Conservation (phyloP, 2,329 filamentous ascomycete species). For the Claviceps humidiphila region DNA sequence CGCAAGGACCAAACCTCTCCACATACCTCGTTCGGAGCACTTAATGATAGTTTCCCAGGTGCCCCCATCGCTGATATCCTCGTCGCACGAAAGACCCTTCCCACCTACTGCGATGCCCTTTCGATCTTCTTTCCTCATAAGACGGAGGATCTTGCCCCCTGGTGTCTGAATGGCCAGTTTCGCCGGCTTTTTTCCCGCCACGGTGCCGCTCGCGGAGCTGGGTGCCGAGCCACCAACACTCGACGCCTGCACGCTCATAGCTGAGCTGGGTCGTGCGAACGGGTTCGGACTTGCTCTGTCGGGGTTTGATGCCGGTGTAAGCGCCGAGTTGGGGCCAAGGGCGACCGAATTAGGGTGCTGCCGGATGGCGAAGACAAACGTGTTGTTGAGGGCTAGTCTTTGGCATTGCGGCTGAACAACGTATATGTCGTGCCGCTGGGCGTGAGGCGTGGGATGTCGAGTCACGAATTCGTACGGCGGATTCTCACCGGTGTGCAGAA, state of each 20-base stretch:
- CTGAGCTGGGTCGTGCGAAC: slow-evolving; percentile 45
- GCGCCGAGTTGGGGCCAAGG: slow-evolving; percentile 18
- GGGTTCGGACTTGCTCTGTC: slow-evolving; percentile 44
- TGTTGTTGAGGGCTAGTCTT: slow-evolving; percentile 83
- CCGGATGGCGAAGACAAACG: slow-evolving; percentile 90
- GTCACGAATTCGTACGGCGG: slow-evolving; percentile 88
- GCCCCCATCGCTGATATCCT: slow-evolving; percentile 54
- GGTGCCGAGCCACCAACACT: slow-evolving; percentile 44
- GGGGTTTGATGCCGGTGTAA: slow-evolving; percentile 34
- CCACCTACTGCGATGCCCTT: slow-evolving; percentile 36
- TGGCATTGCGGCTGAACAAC: slow-evolving; percentile 91
- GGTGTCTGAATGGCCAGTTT: slow-evolving; percentile 93
- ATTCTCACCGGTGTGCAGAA: slow-evolving; percentile 83
- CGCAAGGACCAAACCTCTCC: slow-evolving; percentile 70
- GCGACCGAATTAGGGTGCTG: slow-evolving; percentile 62
- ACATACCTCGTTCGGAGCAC: slow-evolving; percentile 67
- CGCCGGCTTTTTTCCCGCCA: slow-evolving; percentile 65
- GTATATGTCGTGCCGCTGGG: slow-evolving; percentile 94
- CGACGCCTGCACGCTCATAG: slow-evolving; percentile 50
- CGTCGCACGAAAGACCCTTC: slow-evolving; percentile 29
- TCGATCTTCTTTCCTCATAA: slow-evolving; percentile 68
- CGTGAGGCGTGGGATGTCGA: slow-evolving; percentile 90
- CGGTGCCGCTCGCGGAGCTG: slow-evolving; percentile 38
- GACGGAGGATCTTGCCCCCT: slow-evolving; percentile 80
- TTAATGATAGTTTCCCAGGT: slow-evolving; percentile 88